These are phyloP conservation scores for Posidonia oceanica DNA, from an alignment of 116 monocot genomes.

Conservation along the genomic window DNA sequence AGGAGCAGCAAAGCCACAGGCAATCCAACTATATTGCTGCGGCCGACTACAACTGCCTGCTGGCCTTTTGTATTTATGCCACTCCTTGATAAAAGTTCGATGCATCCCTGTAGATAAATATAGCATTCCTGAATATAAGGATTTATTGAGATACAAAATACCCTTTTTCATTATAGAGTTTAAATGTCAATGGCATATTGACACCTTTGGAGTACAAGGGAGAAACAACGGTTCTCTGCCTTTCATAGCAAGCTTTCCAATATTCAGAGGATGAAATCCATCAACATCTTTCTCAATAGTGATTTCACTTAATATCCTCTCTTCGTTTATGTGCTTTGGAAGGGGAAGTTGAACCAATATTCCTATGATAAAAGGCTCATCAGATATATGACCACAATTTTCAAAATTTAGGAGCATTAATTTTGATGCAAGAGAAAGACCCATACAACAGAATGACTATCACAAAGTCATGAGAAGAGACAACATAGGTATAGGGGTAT, in stretches of 20 bases:
- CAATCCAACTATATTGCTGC: constrained; percentile 92
- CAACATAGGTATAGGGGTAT: too few relatives aligned
- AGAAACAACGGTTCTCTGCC: constrained; percentile 76
- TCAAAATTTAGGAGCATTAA: not conserved
- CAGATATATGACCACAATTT: not conserved
- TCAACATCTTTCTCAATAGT: constrained; percentile 92
- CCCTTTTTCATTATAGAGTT: too few relatives aligned
- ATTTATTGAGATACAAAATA: too few relatives aligned
- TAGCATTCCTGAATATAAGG: too few relatives aligned
- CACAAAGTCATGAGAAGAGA: too few relatives aligned
- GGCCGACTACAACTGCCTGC: constrained; percentile 74
- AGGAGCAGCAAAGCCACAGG: constrained; percentile 76
- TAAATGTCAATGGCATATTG: too few relatives aligned
- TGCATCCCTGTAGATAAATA: constrained; percentile 20
- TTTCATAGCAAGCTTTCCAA: constrained; percentile 96
- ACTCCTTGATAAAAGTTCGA: constrained; percentile 77
- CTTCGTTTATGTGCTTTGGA: constrained; percentile 89
- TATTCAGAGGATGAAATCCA: constrained; percentile 94
- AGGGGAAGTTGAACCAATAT: constrained; percentile 91
- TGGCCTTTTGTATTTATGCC: constrained; percentile 67
- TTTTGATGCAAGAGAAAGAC: not conserved
- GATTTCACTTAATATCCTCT: constrained; percentile 66
- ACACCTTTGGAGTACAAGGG: constrained; percentile 91
- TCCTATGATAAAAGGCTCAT: constrained; percentile 26
- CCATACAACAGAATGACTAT: too few relatives aligned